Base-by-base conservation (phyloP, 202 grass and related monocot species). In the Eragrostis tef region DNA sequence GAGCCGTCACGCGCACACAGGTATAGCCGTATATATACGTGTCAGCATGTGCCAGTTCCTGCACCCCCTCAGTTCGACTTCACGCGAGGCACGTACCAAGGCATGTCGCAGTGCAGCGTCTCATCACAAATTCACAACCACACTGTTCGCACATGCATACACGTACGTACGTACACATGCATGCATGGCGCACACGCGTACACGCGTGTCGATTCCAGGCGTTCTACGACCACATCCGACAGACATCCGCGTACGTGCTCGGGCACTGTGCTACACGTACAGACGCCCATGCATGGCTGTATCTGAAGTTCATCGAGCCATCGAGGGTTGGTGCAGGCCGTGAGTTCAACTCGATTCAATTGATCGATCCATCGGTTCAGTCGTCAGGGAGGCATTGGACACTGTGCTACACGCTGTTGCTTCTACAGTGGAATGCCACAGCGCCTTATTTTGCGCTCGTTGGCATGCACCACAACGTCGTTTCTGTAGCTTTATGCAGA, bases 221-320 rank as follows among this genome's bases (percentile, higher is more conserved):
- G 42, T 72, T 53, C 70, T 63, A 52, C 39, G 0, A 57, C 27
- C 14, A n/a, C 1, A 1, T 31, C 29, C 12, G 71, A 71, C 83
- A 78, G 74, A 84, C 82, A 84, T 78, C 82, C 74, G 41, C 52
- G 52, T 54, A 21, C 59, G 26, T 31, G 49, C 17, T 11, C 5
- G 11, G 19, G 63, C 7, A 4, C 41, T 36, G 0, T n/a, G 6
- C 29, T 31, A 31, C 29, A 31, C 29, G 29, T 31, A 31, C 29
- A 31, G 29, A 31, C 29, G 29, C 29, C 29, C 29, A 43, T 16
- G 20, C 20, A 80, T 80, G 77, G 34, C 66, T 56, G 36, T 79
- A 48, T 29, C 66, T 50, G 48, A 12, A 13, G 48, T 50, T 13
- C 2, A 13, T 14, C 13, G 3, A 50, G 2, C 48, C 48, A 39